Evolutionary conservation across 1,284 basidiomycete genomes (phyloP).

Genomic region (Peniophora sp.): DNA sequence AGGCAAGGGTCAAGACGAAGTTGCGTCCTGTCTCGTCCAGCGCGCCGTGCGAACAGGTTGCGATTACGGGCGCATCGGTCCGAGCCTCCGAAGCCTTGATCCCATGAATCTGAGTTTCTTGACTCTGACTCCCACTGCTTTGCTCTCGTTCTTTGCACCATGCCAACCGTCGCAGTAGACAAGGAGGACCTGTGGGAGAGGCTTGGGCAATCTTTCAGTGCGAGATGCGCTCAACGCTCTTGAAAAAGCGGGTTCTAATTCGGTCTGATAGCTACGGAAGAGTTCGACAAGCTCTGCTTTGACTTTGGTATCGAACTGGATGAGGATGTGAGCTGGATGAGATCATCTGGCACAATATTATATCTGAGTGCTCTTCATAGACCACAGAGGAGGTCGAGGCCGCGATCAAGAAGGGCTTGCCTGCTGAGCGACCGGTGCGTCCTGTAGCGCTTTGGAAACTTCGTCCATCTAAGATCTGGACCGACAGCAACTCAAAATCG

Average conservation of each 20-base stretch:
- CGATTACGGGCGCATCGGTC: too few species aligned
- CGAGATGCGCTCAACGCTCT: conserved; percentile 17
- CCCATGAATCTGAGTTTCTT: too few species aligned
- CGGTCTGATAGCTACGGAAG: conserved; percentile 64
- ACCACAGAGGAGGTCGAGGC: conserved; percentile 86
- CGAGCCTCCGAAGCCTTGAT: too few species aligned
- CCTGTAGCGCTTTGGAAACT: neutral
- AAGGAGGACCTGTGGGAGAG: conserved; percentile 90
- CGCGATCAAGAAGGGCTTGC: conserved; percentile 73
- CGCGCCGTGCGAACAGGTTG: too few species aligned
- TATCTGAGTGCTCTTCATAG: conserved; percentile 28
- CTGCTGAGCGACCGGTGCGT: conserved; percentile 74
- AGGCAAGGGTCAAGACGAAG: too few species aligned
- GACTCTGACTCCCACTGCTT: conserved; percentile 2
- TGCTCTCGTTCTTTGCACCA: conserved; percentile 21
- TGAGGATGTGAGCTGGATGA: conserved; percentile 69
- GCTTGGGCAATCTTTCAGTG: conserved; percentile 82
- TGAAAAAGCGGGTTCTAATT: neutral
- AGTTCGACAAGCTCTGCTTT: conserved; percentile 95
- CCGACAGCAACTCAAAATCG: conserved; percentile 90
- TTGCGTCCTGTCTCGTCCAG: too few species aligned
- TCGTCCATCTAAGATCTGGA: neutral
- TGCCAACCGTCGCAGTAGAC: conserved; percentile 95
- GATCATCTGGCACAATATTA: conserved; percentile 1
- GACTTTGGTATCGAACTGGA: conserved; percentile 97